Evolutionary conservation across 257 asterid species (phyloP).

Genomic region (Ligustrum vulgare): DNA sequence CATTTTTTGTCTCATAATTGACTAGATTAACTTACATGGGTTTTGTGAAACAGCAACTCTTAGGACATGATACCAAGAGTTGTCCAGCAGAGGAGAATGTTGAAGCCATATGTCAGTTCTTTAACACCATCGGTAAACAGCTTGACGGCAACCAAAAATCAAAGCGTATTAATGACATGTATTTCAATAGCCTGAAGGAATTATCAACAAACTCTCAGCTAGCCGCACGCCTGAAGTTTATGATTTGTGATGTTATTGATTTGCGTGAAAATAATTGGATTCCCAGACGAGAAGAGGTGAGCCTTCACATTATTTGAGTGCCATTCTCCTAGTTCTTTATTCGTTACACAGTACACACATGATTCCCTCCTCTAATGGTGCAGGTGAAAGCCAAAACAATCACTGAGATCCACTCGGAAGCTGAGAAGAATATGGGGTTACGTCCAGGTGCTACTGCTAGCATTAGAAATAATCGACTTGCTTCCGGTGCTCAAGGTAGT

Average conservation of each 20-base stretch:
- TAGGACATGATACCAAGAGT: slow-evolving; percentile 60
- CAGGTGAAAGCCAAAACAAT: slow-evolving; percentile 51
- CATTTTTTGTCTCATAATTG: too few relatives aligned
- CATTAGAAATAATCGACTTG: slow-evolving; percentile 34
- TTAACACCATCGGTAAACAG: slow-evolving; percentile 50
- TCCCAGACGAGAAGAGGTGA: slow-evolving; percentile 96
- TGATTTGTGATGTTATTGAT: slow-evolving; percentile 85
- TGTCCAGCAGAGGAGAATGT: slow-evolving; percentile 96
- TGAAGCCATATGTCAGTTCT: slow-evolving; percentile 98
- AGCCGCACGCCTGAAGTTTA: slow-evolving; percentile 54
- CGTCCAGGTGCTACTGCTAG: slow-evolving; percentile 95
- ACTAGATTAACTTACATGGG: neutral
- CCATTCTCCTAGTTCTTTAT: too few relatives aligned
- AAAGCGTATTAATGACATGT: too few relatives aligned
- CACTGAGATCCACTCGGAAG: slow-evolving; percentile 86
- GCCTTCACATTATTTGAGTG: too few relatives aligned
- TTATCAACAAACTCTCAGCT: too few relatives aligned
- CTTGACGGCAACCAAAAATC: too few relatives aligned
- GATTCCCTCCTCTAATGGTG: too few relatives aligned
- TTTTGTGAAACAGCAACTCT: slow-evolving; percentile 56
- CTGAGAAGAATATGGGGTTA: slow-evolving; percentile 82
- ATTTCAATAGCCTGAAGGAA: too few relatives aligned
- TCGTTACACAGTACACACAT: too few relatives aligned
- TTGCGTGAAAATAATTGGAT: slow-evolving; percentile 71
- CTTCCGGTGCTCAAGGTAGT: too few relatives aligned